Evolutionary conservation across 352 stramenopile genomes (phyloP).

Genomic region (Lagenidium sp.): DNA sequence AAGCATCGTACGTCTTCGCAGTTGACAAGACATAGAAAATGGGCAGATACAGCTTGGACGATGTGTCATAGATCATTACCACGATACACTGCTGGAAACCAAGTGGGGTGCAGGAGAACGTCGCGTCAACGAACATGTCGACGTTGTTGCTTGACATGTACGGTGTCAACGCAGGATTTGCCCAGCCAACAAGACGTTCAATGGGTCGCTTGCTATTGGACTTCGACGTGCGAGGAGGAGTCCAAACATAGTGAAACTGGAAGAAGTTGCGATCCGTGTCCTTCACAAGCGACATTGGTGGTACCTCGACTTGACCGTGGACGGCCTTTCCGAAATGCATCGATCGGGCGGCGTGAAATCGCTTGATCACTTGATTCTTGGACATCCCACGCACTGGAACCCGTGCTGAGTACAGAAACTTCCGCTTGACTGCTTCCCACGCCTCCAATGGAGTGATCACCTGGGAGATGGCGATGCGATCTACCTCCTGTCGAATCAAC

Average conservation of each 20-base stretch:
- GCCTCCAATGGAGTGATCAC: conserved; percentile 1
- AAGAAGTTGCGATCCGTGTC: not conserved
- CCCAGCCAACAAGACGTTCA: conserved; percentile 11
- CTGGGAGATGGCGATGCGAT: not conserved
- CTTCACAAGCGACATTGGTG: conserved; percentile 1
- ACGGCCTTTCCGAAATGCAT: not conserved
- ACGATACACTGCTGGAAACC: conserved; percentile 10
- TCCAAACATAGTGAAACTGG: conserved; percentile 7
- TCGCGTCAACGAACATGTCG: conserved; percentile 15
- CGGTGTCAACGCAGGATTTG: conserved; percentile 6
- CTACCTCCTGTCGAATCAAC: not conserved
- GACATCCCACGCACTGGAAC: conserved; percentile 3
- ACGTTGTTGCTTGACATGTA: conserved; percentile 7
- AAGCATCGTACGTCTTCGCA: conserved; percentile 9
- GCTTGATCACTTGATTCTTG: conserved; percentile 3
- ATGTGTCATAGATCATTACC: conserved; percentile 13
- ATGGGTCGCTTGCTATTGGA: conserved; percentile 2
- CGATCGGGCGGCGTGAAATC: not conserved
- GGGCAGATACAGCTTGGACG: conserved; percentile 3
- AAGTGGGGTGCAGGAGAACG: conserved; percentile 7
- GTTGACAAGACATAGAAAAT: conserved; percentile 12
- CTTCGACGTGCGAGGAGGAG: not conserved
- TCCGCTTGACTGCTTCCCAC: conserved; percentile 1
- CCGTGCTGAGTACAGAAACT: not conserved
- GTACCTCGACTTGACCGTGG: conserved; percentile 1